phyloP scores from a whole-genome alignment of 352 stramenopile genomes.

The Globisporangium megalacanthum region DNA sequence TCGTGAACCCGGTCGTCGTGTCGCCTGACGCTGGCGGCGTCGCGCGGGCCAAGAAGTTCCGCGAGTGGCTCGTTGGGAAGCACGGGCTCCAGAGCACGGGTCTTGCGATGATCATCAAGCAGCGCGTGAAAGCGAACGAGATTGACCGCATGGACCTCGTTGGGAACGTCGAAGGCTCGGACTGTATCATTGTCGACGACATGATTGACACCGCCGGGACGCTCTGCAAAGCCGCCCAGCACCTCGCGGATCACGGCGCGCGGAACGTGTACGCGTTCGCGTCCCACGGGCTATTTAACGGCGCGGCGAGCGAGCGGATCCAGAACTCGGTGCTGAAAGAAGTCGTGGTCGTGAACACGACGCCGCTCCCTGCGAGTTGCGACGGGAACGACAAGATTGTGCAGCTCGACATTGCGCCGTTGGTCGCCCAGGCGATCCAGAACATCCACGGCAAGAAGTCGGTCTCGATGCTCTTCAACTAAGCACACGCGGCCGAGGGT shows the following conservation, averaged over 20 bases:
- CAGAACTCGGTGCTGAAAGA: conserved; percentile 89
- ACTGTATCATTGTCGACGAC: conserved; percentile 99
- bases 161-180: conserved; percentile 96
- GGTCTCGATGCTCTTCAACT: conserved; percentile 99
- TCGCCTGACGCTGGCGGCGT: conserved; percentile 99
- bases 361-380: conserved; percentile 77
- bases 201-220: conserved; percentile 99
- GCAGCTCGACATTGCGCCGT: conserved; percentile 96
- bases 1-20: conserved; percentile 99
- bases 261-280: conserved; percentile 99
- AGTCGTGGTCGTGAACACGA: conserved; percentile 89
- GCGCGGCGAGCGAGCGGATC: conserved; percentile 87
- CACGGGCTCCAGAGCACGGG: conserved; percentile 96
- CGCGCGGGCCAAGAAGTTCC: conserved; percentile 99
- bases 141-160: conserved; percentile 99
- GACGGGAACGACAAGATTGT: conserved; percentile 97
- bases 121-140: conserved; percentile 96
- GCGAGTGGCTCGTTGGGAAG: conserved; percentile 97
- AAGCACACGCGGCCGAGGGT: conserved; percentile 22
- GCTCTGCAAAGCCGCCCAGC: conserved; percentile 97
- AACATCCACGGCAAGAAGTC: conserved; percentile 99
- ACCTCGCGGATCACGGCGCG: conserved; percentile 94
- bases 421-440: conserved; percentile 98
- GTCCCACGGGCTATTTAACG: conserved; percentile 97
- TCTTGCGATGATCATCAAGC: conserved; percentile 99